A percentile compares a stretch with the other conserved stretches of the same genome.
phyloP scores from a whole-genome alignment of 2,329 filamentous ascomycete genomes.

The Exophiala spinifera region DNA sequence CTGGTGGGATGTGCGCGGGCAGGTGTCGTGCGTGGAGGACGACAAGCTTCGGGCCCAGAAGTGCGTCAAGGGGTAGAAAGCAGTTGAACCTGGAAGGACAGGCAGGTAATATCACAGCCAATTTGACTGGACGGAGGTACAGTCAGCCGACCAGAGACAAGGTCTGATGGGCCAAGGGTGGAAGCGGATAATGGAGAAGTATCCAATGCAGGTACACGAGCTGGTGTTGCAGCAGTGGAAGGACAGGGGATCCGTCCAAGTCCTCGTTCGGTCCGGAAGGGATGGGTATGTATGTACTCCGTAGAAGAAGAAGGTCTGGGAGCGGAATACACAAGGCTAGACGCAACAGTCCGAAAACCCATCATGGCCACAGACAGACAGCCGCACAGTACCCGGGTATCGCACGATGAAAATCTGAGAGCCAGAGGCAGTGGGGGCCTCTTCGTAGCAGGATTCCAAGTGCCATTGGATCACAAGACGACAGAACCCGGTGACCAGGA shows the following conservation, averaged over 20 bases:
- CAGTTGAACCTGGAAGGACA: background rate
- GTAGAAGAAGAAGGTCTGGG: too few relatives aligned
- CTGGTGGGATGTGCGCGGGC: background rate
- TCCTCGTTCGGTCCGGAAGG: background rate
- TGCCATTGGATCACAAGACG: too few relatives aligned
- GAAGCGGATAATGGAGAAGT: background rate
- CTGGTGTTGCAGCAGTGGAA: background rate
- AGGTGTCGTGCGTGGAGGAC: background rate
- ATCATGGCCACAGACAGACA: too few relatives aligned
- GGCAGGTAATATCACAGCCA: background rate
- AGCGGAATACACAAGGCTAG: too few relatives aligned
- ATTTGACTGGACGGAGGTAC: background rate
- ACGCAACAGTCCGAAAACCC: too few relatives aligned
- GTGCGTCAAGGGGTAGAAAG: background rate
- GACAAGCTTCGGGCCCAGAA: background rate
- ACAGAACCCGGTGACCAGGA: too few relatives aligned
- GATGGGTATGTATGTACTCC: too few relatives aligned
- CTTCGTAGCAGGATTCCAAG: too few relatives aligned
- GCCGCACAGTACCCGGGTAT: too few relatives aligned
- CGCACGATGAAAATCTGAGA: too few relatives aligned
- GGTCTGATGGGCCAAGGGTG: background rate
- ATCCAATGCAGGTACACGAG: constrained; percentile 2
- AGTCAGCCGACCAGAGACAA: constrained; percentile 1
- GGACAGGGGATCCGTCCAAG: background rate
- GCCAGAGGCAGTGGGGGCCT: too few relatives aligned